Evolutionary conservation across 2,329 filamentous ascomycete species (phyloP).

Genomic region (Talaromyces sp.): DNA sequence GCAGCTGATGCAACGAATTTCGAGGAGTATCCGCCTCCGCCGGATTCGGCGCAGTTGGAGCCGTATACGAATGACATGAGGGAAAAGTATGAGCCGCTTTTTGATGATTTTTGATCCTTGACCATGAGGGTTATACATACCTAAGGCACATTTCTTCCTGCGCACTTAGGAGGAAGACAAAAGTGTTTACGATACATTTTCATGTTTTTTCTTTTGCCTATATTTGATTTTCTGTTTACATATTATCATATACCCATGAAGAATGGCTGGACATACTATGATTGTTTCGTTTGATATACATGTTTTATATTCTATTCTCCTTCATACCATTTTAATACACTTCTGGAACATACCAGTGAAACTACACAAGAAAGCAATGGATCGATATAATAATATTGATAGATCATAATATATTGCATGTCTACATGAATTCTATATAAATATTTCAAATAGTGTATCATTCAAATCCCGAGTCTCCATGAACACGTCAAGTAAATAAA

Average conservation of each 20-base stretch:
- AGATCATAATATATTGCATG: neutral
- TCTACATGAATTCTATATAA: neutral
- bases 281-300: neutral
- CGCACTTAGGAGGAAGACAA: neutral
- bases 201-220: neutral
- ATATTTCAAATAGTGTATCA: neutral
- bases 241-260: slow-evolving; percentile 8
- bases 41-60: slow-evolving; percentile 51
- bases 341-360: neutral
- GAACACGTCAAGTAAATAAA: slow-evolving; percentile 1
- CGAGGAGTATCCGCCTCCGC: slow-evolving; percentile 59
- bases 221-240: neutral
- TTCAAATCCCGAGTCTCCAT: neutral
- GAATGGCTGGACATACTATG: slow-evolving; percentile 12
- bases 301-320: neutral
- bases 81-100: slow-evolving; percentile 58
- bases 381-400: neutral
- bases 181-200: neutral
- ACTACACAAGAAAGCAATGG: neutral
- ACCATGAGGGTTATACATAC: neutral
- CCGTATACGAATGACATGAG: slow-evolving; percentile 59
- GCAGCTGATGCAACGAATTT: slow-evolving; percentile 63
- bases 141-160: neutral
- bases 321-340: neutral
- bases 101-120: slow-evolving; percentile 57